These are phyloP conservation scores for Phytopythium cucurbitacearum DNA, from an alignment of 352 stramenopile species.

Conservation along the genomic window DNA sequence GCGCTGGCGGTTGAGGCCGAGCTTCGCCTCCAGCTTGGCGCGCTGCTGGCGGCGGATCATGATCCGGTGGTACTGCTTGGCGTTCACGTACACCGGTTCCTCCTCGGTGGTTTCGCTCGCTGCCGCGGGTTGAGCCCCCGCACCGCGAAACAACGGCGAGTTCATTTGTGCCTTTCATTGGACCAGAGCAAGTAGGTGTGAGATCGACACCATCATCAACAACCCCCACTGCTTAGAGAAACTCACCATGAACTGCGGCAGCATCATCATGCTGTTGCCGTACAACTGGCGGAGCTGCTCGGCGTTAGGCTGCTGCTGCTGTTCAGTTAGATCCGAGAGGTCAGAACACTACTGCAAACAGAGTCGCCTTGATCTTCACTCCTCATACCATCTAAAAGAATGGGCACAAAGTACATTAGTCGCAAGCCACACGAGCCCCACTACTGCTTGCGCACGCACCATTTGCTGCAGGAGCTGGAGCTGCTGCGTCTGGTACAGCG, in stretches of 20 bases:
- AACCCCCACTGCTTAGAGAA: background rate
- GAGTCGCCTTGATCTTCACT: conserved; percentile 3
- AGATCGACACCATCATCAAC: conserved; percentile 10
- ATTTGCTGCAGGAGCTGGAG: conserved; percentile 80
- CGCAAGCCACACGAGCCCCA: background rate
- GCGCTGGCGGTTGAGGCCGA: conserved; percentile 53
- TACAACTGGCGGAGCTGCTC: conserved; percentile 75
- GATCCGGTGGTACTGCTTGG: conserved; percentile 84
- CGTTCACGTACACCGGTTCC: conserved; percentile 81
- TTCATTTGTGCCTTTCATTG: conserved; percentile 23
- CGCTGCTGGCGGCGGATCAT: conserved; percentile 75
- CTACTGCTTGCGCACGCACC: conserved; percentile 12
- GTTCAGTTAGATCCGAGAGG: conserved; percentile 4
- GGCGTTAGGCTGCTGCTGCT: conserved; percentile 70
- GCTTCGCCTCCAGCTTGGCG: conserved; percentile 72
- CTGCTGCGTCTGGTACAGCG: conserved; percentile 75
- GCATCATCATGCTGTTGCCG: conserved; percentile 75
- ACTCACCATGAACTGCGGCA: conserved; percentile 76
- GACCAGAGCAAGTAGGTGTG: conserved; percentile 12
- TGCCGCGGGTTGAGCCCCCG: conserved; percentile 19
- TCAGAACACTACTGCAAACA: background rate
- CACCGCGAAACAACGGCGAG: conserved; percentile 47
- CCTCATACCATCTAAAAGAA: background rate
- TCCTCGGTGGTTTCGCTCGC: conserved; percentile 51
- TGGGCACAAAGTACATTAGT: background rate